Base-by-base conservation (phyloP, 768 basidiomycete genomes). In the Guyanaporus albipodus region DNA sequence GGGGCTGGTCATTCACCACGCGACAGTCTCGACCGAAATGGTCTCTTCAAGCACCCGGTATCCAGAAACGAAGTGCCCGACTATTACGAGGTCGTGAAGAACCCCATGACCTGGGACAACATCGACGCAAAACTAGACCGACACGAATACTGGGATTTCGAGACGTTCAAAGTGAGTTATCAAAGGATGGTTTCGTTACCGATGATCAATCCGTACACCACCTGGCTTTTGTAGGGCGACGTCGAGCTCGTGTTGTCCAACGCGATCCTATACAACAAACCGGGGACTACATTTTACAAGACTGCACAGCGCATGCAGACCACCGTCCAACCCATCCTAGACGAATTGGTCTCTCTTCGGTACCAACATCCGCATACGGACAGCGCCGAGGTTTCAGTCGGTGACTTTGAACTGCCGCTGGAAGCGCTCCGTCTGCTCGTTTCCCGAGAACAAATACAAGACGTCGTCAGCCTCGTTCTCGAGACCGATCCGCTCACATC, bases 31-130 rank as follows among this genome's bases (percentile, higher is more conserved):
- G 93, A 97, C 61, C 77, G 79, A 15, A 70, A 77, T 6, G 84
- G 83, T 35, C 75, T 82, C 51, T 98, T 98, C 69, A 79, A 80
- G 49, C 79, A 84, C 49, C 91, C 94, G 0, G 92, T 97, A 29
- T 85, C 82, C 33, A 82, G 73, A 54, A 70, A 68, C 1, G 80
- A 87, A 32, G 91, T 94, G 0, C 89, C 88, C 1, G 94, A 97
- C 60, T 99, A 99, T 63, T 91, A 87, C 59, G 85, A 91, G 37
- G 73, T 96, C 28, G 76, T 99, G 58, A 76, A 82, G 57, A 71
- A 76, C 4, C 96, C 96, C 0, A 96, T 96, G 91, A 86, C 85
- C 50, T 93, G 94, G 83, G 74, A 73, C 11, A 75, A 73, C 23
- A 95, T 99, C 59, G 85, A 90, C 37, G 67, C 69, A 23, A 95